Evolutionary conservation across 441 rosid genomes (phyloP), one percentile per base, ranked within the genome.

Genomic region (Adansonia grandidieri): DNA sequence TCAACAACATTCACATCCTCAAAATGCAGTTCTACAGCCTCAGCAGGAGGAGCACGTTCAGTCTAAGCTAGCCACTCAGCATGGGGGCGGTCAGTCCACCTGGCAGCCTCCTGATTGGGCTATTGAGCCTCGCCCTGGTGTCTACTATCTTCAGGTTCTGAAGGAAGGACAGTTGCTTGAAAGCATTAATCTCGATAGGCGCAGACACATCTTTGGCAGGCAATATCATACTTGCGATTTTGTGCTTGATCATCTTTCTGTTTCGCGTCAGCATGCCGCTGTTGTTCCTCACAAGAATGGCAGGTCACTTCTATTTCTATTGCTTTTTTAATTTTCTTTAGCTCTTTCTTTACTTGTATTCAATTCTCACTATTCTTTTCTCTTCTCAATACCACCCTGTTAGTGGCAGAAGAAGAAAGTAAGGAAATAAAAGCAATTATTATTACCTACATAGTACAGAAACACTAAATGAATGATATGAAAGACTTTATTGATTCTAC

Each of bases 31-130:
- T 47, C 47, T n/a, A 54, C 86, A 80, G 45, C 57, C 17, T 73
- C 89, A 71, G 62, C 81, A 77, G 19, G 94, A 87, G 85, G 88
- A 72, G 28, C 51, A 56, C 14, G 6, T 28, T 72, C 89, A 84
- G 75, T 11, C 89, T 61, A 88, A 84, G 84, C 88, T 78, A 69
- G 77, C 82, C 78, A 93, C 93, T 15, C 95, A 91, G 80, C 78
- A 90, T 71, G 98, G 99, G 74, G 97, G 89, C 0, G 91, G 99
- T 44, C 98, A 93, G 71, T 96, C 99, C n/a, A 84, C 82, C 60
- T 96, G 99, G 99, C 92, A 87, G 84, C 99, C 97, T 3, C 99
- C 99, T 53, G 97, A 96, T 80, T 96, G 99, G 99, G 95, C 97
- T 0, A 92, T 91, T 28, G 97, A 94, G 88, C 99, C 98, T 62